Conservation (phyloP, 768 basidiomycete genomes). For the Pisolithus microcarpus region DNA sequence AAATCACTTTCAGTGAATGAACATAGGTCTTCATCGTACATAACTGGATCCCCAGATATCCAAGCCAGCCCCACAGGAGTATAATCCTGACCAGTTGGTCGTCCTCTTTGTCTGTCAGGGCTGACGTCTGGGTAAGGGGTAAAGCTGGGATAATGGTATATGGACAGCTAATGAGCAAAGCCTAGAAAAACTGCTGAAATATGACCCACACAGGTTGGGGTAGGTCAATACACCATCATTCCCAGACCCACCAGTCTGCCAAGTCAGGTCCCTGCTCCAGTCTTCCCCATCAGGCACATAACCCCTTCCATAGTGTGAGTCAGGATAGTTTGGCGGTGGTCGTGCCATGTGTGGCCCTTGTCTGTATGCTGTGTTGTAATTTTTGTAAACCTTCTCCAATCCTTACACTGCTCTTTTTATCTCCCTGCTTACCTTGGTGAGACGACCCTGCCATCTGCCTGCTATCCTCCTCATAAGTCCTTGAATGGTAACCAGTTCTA, state of each 20-base stretch:
- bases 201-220: too few species aligned
- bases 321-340: constrained; percentile 9
- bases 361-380: constrained; percentile 10
- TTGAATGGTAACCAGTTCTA: background rate
- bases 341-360: constrained; percentile 13
- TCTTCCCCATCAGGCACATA: constrained; percentile 21
- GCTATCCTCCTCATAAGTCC: constrained; percentile 7
- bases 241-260: constrained; percentile 5
- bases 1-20: too few species aligned
- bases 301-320: constrained; percentile 18
- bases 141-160: too few species aligned
- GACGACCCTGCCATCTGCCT: constrained; percentile 5
- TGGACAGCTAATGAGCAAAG: too few species aligned
- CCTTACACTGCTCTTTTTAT: background rate
- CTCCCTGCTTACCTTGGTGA: constrained; percentile 15
- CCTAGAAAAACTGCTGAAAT: too few species aligned
- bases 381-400: constrained; percentile 13
- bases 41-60: too few species aligned
- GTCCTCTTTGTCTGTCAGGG: too few species aligned
- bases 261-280: constrained; percentile 13
- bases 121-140: too few species aligned
- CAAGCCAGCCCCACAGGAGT: too few species aligned
- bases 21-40: too few species aligned
- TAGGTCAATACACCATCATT: constrained; percentile 13
- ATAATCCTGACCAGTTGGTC: too few species aligned